Percentiles rank a stretch among this genome's conserved stretches.
Evolutionary conservation across 306 rosid genomes (phyloP).

Genomic region (Leucaena leucocephala): DNA sequence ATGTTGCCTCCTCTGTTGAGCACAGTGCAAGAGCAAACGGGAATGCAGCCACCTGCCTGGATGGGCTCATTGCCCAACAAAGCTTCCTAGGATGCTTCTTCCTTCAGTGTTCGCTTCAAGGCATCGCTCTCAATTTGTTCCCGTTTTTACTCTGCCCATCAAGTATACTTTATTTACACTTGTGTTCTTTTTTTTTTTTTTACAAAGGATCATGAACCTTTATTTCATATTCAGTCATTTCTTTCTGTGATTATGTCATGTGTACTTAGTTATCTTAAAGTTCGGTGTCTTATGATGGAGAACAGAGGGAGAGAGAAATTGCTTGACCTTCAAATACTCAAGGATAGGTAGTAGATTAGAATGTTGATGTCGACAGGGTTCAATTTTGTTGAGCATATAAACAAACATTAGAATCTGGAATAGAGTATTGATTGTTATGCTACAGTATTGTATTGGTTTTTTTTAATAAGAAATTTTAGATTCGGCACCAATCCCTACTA

Average conservation of each 20-base stretch:
- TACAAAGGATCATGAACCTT: not conserved
- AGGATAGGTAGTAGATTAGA: no score
- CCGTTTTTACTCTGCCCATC: not conserved
- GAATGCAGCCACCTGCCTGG: constrained; percentile 49
- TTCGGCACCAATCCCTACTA: no score
- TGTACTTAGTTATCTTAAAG: not conserved
- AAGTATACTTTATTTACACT: no score
- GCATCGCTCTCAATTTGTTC: not conserved
- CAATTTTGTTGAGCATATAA: not conserved
- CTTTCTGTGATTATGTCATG: not conserved
- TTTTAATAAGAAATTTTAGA: no score
- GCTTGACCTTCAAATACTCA: not conserved
- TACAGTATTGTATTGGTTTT: not conserved
- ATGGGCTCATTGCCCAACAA: constrained; percentile 36
- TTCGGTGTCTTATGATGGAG: not conserved
- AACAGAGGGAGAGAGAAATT: not conserved
- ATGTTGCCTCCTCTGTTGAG: constrained; percentile 47
- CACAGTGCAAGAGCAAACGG: constrained; percentile 48
- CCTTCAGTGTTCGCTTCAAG: not conserved
- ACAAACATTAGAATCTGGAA: not conserved
- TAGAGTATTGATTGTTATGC: not conserved
- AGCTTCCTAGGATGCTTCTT: not conserved
- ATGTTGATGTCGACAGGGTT: no score
- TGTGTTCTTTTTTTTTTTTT: not conserved
- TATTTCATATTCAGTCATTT: not conserved